Evolutionary conservation across 78 protist species (phyloP), one percentile per base, ranked within the genome.

Genomic region (slime mould (Dictyostelium discoideum)): DNA sequence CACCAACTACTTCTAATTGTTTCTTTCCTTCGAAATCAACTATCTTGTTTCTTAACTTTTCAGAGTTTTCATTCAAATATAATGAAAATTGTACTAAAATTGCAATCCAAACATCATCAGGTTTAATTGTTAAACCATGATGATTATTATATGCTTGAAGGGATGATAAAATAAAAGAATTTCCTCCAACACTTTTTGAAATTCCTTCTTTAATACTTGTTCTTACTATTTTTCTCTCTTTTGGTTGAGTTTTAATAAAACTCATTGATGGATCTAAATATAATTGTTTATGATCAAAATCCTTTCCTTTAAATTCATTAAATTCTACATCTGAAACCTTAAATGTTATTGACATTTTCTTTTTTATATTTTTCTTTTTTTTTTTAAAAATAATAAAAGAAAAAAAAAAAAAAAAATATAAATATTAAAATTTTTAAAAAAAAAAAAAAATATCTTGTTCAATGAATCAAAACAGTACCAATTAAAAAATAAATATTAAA

Each of bases 21-120:
- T 18, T 77, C 44, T 93, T 93, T 39, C 95, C 96, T 18, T 86
- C 63, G 40, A 90, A 90, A 37, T 44, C 74, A 0, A 93, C 96
- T 11, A 93, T n/a, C 10, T 78, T 92, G 26, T 10, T 8, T 42
- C 96, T 96, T 18, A 93, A 92, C 20, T 81, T 11, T 39, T 93
- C 96, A 16, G 96, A 32, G n/a, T 92, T 92, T n/a, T 32, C 46
- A 84, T 92, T 92, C 14, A 92, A 11, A 42, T 92, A 92, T 16
- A 63, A 44, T 82, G 84, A 84, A 16, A 88, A 85, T 84, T 88
- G 93, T 10, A 32, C 86, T n/a, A 88, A 20, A 50, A 88, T 48
- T 42, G 92, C 63, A 14, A 54, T 78, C 93, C 94, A 90, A 20
- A 90, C 13, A 57, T 92, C 93, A 67, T 90, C 84, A 5, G 93